phyloP scores from a whole-genome alignment of 2,329 filamentous ascomycete species.

The Capronia americana region DNA sequence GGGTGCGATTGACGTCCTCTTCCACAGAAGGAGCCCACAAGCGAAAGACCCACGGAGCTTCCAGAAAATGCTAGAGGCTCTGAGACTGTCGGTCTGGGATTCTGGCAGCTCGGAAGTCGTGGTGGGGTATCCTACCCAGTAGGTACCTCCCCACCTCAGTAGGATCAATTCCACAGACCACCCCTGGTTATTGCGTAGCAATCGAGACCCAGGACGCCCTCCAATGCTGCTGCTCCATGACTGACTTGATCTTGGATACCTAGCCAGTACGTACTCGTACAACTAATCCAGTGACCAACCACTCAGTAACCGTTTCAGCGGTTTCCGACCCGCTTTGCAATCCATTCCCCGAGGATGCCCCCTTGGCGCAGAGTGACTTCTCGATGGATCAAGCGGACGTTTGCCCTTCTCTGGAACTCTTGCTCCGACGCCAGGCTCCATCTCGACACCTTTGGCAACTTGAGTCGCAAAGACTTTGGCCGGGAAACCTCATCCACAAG shows the following conservation, averaged over 20 bases:
- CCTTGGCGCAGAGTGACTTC: conserved; percentile 10
- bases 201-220: neutral
- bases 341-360: no score
- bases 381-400: conserved; percentile 17
- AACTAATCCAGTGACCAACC: neutral
- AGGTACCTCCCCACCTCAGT: neutral
- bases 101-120: conserved; percentile 3
- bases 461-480: neutral
- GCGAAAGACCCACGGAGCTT: conserved; percentile 13
- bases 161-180: conserved; percentile 7
- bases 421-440: conserved; percentile 26
- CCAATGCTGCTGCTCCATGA: neutral
- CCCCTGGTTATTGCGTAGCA: conserved; percentile 1
- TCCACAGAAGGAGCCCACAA: conserved; percentile 1
- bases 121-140: conserved; percentile 1
- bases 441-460: conserved; percentile 1
- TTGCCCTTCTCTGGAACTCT: conserved; percentile 27
- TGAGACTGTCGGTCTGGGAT: conserved; percentile 10
- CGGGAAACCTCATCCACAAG: conserved; percentile 9
- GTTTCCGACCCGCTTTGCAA: conserved; percentile 10
- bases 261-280: no score
- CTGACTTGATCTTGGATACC: neutral
- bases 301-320: neutral
- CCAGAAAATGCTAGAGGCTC: conserved; percentile 1
- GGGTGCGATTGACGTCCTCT: neutral